Evolutionary conservation across 2,329 filamentous ascomycete species (phyloP).

Genomic region (Fusarium compactum): DNA sequence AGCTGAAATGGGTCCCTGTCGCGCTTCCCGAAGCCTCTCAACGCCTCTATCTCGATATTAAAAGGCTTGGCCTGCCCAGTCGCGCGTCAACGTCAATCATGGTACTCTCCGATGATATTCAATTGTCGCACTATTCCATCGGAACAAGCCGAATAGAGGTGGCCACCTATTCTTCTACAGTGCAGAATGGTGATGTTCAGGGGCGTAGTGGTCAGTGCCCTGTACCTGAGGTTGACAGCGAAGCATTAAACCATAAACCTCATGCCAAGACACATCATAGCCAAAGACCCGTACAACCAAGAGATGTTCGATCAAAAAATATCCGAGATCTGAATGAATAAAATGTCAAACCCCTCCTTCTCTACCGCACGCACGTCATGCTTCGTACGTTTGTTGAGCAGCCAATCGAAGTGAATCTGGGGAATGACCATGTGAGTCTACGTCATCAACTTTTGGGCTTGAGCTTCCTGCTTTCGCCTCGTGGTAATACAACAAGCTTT

Average conservation of each 20-base stretch:
- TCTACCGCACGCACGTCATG: constrained; percentile 33
- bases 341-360: neutral
- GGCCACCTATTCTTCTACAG: neutral
- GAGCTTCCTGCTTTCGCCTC: constrained; percentile 23
- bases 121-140: neutral
- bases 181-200: constrained; percentile 2
- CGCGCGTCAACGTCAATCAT: neutral
- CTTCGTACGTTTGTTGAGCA: constrained; percentile 21
- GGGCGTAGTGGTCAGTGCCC: constrained; percentile 28
- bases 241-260: constrained; percentile 16
- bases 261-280: constrained; percentile 23
- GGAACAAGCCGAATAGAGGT: constrained; percentile 3
- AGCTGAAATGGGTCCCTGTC: constrained; percentile 15
- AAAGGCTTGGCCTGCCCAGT: neutral
- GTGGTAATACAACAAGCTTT: constrained; percentile 21
- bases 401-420: constrained; percentile 36
- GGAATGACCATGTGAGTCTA: constrained; percentile 44
- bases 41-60: constrained; percentile 1
- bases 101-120: neutral
- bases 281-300: neutral
- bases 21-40: constrained; percentile 12
- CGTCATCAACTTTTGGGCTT: constrained; percentile 41
- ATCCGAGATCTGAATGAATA: constrained; percentile 25
- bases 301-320: constrained; percentile 4
- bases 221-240: constrained; percentile 31